Percentiles rank a stretch among this genome's conserved stretches.
Conservation (phyloP, 257 asterid species). For the Fraxinus americana region DNA sequence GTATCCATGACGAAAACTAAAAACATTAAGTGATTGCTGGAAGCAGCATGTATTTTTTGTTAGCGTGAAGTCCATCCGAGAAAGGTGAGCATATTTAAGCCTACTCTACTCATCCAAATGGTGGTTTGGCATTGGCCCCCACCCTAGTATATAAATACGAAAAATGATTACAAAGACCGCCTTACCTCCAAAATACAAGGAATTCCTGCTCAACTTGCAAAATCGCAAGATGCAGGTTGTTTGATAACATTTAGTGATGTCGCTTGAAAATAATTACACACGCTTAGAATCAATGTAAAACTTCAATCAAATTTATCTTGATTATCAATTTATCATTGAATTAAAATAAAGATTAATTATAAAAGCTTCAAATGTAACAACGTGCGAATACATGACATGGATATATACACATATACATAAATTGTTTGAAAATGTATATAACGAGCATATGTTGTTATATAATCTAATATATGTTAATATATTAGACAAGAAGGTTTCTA, state of each 20-base stretch:
- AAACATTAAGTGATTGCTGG: background rate
- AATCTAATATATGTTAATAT: no score
- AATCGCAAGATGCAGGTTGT: background rate
- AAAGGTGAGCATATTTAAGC: background rate
- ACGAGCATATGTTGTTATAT: background rate
- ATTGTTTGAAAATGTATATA: background rate
- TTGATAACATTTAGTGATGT: background rate
- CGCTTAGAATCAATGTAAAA: background rate
- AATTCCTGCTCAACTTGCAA: background rate
- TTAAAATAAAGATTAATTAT: no score
- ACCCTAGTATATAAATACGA: background rate
- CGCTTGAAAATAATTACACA: no score
- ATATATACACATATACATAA: no score
- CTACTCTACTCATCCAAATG: background rate
- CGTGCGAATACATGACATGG: background rate
- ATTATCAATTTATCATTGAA: background rate
- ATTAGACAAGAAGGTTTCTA: background rate
- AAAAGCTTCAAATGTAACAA: background rate
- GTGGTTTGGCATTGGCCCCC: background rate
- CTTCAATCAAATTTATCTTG: background rate
- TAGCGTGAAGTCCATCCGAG: background rate
- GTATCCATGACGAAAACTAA: background rate
- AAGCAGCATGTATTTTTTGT: background rate
- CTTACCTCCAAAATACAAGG: background rate
- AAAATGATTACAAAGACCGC: background rate